These are phyloP conservation scores for Melaleuca alternifolia DNA, from an alignment of 345 rosid species.

Conservation along the genomic window DNA sequence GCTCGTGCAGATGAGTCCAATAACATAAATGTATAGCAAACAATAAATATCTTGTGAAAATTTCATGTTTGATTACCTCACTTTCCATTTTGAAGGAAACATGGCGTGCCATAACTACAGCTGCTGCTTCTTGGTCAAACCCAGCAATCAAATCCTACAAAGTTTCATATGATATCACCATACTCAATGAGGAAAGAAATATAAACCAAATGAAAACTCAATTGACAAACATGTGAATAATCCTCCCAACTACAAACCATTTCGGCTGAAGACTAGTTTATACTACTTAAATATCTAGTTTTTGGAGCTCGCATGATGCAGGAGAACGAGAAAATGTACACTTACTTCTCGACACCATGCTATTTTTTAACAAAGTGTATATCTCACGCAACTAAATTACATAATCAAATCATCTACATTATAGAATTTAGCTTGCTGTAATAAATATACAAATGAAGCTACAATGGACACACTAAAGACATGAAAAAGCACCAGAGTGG, in stretches of 20 bases:
- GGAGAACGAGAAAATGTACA: background rate
- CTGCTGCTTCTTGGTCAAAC: conserved; percentile 99
- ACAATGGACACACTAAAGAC: background rate
- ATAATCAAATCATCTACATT: background rate
- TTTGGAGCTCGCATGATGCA: background rate
- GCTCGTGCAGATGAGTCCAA: too few species aligned
- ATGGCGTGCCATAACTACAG: conserved; percentile 83
- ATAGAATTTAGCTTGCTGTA: background rate
- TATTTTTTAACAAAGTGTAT: background rate
- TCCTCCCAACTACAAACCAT: background rate
- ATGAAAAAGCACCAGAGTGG: background rate
- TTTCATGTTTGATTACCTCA: conserved; percentile 43
- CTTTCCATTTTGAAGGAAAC: conserved; percentile 95
- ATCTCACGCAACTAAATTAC: background rate
- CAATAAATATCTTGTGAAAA: background rate
- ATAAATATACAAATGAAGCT: background rate
- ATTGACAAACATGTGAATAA: background rate
- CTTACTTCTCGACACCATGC: background rate
- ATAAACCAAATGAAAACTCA: too few species aligned
- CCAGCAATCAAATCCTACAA: conserved; percentile 85
- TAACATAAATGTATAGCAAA: too few species aligned
- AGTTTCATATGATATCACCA: background rate
- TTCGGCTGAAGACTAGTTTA: background rate
- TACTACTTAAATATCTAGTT: background rate
- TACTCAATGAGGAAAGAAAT: background rate